Conservation (phyloP, 306 rosid genomes). For the Mucuna pruriens region DNA sequence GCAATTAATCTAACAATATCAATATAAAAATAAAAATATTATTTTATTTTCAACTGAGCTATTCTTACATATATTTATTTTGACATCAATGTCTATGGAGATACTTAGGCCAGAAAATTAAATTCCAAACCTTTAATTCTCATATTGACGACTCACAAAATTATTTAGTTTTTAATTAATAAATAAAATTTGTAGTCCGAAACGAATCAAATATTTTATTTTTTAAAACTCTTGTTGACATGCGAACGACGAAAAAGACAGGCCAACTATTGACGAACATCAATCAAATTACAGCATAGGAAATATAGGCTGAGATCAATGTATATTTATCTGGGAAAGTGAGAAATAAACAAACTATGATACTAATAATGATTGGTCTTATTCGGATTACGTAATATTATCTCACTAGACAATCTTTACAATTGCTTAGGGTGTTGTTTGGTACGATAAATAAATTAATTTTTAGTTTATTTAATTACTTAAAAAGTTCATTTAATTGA, state of each 20-base stretch:
- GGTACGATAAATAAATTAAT: too few relatives aligned
- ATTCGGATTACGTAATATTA: neutral
- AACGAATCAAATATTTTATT: neutral
- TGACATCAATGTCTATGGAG: too few relatives aligned
- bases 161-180: neutral
- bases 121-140: neutral
- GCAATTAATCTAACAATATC: too few relatives aligned
- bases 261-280: neutral
- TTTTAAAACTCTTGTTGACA: neutral
- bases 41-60: too few relatives aligned
- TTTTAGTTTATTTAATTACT: neutral
- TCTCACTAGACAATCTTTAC: neutral
- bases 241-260: neutral
- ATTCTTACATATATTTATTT: too few relatives aligned
- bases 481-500: neutral
- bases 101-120: neutral
- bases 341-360: neutral
- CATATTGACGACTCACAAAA: neutral
- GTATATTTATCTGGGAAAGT: neutral
- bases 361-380: neutral
- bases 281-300: neutral
- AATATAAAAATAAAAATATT: too few relatives aligned
- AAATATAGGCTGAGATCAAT: neutral
- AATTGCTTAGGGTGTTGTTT: too few relatives aligned
- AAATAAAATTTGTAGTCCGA: neutral